A percentile compares a stretch with the other conserved stretches of the same genome.
Evolutionary conservation across 2,329 filamentous ascomycete species (phyloP).

Genomic region (Verticillium nubilum): DNA sequence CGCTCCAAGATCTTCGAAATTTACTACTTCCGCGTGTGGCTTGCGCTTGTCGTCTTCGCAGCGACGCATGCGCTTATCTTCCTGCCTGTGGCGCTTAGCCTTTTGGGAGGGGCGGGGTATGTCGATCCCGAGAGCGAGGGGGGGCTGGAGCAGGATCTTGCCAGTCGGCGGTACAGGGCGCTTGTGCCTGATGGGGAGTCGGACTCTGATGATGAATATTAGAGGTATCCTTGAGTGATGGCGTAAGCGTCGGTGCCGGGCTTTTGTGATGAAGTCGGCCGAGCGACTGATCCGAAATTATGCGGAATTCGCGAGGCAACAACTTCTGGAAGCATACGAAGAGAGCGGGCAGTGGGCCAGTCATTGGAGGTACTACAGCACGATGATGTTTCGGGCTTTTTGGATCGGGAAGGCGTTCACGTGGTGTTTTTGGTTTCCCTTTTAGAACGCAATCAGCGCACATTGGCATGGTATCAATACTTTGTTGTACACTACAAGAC

Average conservation of each 20-base stretch:
- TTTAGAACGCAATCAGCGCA: background rate
- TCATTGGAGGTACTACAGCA: background rate
- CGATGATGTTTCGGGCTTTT: constrained; percentile 2
- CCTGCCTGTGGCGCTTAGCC: constrained; percentile 80
- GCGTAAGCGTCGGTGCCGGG: too few species aligned
- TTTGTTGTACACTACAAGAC: background rate
- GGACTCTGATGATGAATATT: constrained; percentile 66
- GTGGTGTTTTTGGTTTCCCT: background rate
- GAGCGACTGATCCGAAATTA: too few species aligned
- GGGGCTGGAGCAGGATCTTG: constrained; percentile 83
- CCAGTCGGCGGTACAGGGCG: constrained; percentile 70
- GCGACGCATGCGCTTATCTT: constrained; percentile 86
- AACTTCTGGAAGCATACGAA: too few species aligned
- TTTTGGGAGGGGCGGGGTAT: constrained; percentile 83
- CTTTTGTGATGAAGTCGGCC: too few species aligned
- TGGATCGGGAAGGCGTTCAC: background rate
- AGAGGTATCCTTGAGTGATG: constrained; percentile 9
- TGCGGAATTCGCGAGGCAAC: too few species aligned
- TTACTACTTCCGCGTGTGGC: constrained; percentile 97
- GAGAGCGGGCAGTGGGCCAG: too few species aligned
- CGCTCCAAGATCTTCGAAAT: constrained; percentile 98
- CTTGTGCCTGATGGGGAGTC: constrained; percentile 69
- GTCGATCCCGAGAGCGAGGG: constrained; percentile 82
- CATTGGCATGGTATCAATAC: background rate
- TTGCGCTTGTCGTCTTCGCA: constrained; percentile 84